A percentile compares a stretch with the other conserved stretches of the same genome.
Conservation (phyloP, 73 alveolate species). For the Durusdinium trenchii region DNA sequence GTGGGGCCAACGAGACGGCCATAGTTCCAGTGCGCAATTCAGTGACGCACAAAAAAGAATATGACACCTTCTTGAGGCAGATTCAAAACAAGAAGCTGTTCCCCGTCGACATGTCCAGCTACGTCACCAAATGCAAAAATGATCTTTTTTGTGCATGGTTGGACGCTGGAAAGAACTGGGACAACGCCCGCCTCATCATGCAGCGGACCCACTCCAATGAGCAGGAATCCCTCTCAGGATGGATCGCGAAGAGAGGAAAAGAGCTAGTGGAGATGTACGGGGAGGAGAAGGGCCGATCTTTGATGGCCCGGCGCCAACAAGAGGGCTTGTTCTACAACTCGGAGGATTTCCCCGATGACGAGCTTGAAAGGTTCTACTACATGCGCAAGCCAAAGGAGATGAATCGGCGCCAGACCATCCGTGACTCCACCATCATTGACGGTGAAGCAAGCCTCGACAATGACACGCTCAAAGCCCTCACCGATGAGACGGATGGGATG, state of each 20-base stretch:
- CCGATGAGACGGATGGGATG: conserved; percentile 6
- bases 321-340: background rate
- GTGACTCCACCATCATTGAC: background rate
- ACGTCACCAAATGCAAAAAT: background rate
- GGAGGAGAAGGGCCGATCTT: background rate
- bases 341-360: background rate
- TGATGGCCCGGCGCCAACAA: background rate
- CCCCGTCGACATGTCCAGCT: background rate
- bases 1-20: background rate
- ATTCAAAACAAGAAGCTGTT: background rate
- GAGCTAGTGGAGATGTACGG: background rate
- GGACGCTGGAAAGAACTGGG: background rate
- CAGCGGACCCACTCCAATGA: background rate
- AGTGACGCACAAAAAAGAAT: background rate
- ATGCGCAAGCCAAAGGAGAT: background rate
- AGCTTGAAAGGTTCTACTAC: background rate
- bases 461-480: background rate
- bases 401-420: background rate
- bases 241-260: background rate
- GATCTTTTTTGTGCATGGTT: background rate
- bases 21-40: too few relatives aligned
- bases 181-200: background rate
- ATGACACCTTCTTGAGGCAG: background rate
- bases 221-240: background rate
- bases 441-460: background rate